Evolutionary conservation across 495 filamentous ascomycete genomes (phyloP).

Genomic region (Friedmanniomyces simplex): DNA sequence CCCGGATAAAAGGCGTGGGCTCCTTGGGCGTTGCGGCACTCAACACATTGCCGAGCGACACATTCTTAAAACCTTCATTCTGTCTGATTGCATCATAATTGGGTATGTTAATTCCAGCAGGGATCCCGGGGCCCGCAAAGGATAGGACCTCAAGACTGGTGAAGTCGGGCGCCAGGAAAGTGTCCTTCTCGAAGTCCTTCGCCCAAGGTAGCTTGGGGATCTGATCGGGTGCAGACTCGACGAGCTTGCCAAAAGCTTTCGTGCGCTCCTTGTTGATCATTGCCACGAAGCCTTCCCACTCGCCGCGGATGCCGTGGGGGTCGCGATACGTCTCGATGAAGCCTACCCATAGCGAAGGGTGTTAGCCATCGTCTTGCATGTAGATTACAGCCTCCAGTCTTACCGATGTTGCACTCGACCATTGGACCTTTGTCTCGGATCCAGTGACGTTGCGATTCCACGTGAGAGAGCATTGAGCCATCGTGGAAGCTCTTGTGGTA

Average conservation of each 20-base stretch:
- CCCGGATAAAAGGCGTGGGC: slow-evolving; percentile 74
- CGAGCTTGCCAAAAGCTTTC: slow-evolving; percentile 75
- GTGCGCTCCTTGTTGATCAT: slow-evolving; percentile 78
- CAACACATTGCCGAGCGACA: slow-evolving; percentile 81
- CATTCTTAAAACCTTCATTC: slow-evolving; percentile 95
- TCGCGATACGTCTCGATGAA: slow-evolving; percentile 97
- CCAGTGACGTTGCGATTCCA: slow-evolving; percentile 84
- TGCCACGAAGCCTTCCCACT: slow-evolving; percentile 83
- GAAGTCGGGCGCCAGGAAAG: slow-evolving; percentile 88
- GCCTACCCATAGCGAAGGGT: slow-evolving; percentile 22
- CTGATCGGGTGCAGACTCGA: slow-evolving; percentile 65
- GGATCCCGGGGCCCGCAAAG: slow-evolving; percentile 51
- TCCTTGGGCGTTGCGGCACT: slow-evolving; percentile 84
- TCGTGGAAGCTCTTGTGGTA: slow-evolving; percentile 78
- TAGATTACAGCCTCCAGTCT: too few species aligned
- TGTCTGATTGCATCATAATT: slow-evolving; percentile 95
- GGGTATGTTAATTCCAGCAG: slow-evolving; percentile 55
- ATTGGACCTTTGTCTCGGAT: slow-evolving; percentile 82
- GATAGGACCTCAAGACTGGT: slow-evolving; percentile 49
- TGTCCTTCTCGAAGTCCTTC: slow-evolving; percentile 86
- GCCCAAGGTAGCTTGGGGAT: slow-evolving; percentile 85
- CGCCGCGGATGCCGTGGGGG: slow-evolving; percentile 78
- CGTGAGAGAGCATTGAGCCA: slow-evolving; percentile 79
- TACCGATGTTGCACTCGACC: slow-evolving; percentile 74
- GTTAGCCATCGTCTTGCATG: too few species aligned